Evolutionary conservation across 441 rosid genomes (phyloP).

Genomic region (Croton setiger): DNA sequence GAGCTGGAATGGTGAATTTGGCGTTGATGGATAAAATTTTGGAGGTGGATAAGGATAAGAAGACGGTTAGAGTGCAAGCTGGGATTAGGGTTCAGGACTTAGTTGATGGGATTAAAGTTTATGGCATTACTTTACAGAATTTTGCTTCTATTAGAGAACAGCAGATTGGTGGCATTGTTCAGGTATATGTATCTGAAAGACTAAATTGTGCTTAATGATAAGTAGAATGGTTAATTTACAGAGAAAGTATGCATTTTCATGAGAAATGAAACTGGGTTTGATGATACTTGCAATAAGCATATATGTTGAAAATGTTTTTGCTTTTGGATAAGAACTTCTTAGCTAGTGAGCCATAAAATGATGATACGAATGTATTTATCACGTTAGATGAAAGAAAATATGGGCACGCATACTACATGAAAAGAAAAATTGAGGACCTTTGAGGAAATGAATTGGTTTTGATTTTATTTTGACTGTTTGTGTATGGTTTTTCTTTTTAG

Average conservation of each 20-base stretch:
- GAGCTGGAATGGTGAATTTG: conserved; percentile 86
- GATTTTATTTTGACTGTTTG: conserved; percentile 6
- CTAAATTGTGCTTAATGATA: background rate
- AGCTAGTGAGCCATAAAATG: background rate
- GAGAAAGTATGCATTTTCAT: background rate
- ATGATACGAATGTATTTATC: background rate
- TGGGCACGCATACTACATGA: background rate
- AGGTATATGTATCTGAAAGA: conserved; percentile 25
- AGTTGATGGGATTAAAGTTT: conserved; percentile 75
- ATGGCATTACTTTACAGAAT: conserved; percentile 84
- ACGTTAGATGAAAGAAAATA: background rate
- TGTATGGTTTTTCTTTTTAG: conserved; percentile 33
- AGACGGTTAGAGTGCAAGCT: conserved; percentile 76
- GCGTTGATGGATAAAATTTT: conserved; percentile 81
- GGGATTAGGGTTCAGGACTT: conserved; percentile 85
- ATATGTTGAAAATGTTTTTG: background rate
- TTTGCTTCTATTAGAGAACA: conserved; percentile 95
- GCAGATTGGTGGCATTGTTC: conserved; percentile 96
- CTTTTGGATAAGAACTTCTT: background rate
- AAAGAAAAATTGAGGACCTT: background rate
- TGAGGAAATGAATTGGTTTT: conserved; percentile 1
- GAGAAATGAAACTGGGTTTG: background rate
- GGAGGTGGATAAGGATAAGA: conserved; percentile 80
- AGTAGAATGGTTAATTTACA: background rate
- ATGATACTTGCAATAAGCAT: background rate